Percentiles rank a stretch among this genome's conserved stretches.
Evolutionary conservation across 2,329 filamentous ascomycete species (phyloP).

Genomic region (Aspergillus glaucus): DNA sequence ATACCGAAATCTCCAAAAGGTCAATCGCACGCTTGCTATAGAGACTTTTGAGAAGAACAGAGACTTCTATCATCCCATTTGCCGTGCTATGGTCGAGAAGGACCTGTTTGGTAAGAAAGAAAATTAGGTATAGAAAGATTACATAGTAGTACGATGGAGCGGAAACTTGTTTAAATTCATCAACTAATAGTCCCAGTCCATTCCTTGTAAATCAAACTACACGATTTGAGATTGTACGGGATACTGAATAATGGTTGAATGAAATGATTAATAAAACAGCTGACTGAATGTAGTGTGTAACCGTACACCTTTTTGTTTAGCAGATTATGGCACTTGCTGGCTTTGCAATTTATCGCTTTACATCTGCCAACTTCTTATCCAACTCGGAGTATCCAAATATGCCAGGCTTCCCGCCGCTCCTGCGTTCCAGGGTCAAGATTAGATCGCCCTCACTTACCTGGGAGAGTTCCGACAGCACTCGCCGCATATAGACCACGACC

Average conservation of each 20-base stretch:
- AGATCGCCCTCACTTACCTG: conserved; percentile 49
- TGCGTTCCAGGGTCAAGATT: conserved; percentile 43
- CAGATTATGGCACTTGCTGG: not conserved
- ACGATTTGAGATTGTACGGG: not conserved
- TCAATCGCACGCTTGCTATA: conserved; percentile 68
- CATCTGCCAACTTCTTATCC: conserved; percentile 36
- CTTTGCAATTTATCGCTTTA: conserved; percentile 13
- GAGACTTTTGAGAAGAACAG: conserved; percentile 80
- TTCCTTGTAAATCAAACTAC: not conserved
- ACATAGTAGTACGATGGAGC: too few relatives aligned
- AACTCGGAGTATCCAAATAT: conserved; percentile 30
- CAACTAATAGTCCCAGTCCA: not conserved
- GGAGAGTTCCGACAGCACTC: conserved; percentile 50
- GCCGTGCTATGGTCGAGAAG: conserved; percentile 78
- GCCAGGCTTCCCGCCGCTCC: conserved; percentile 26
- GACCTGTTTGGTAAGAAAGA: conserved; percentile 54
- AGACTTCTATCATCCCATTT: conserved; percentile 95
- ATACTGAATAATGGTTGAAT: not conserved
- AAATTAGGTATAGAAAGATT: conserved; percentile 1
- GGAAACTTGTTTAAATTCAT: not conserved
- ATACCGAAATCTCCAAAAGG: conserved; percentile 64
- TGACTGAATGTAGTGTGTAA: not conserved
- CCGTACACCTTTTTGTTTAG: not conserved
- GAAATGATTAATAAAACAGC: not conserved
- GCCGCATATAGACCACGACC: conserved; percentile 59